phyloP scores from a whole-genome alignment of 1,139 yeast genomes.

The Taiozyma sp. region DNA sequence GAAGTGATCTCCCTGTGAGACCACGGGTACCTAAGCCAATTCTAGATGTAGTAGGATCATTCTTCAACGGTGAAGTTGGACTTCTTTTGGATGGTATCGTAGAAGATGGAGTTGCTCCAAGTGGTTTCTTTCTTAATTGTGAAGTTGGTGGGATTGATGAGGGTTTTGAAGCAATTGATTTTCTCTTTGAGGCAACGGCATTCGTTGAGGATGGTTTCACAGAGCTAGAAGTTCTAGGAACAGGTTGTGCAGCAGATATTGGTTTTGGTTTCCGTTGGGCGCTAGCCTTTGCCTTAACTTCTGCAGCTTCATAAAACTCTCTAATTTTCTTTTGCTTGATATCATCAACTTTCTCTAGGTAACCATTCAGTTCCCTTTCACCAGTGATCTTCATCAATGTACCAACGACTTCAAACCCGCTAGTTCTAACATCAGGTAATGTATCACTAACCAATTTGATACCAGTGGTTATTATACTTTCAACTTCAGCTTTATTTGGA shows the following conservation, averaged over 20 bases:
- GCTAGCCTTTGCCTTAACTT: conserved; percentile 40
- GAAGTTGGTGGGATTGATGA: conserved; percentile 6
- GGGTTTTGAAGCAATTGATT: conserved; percentile 9
- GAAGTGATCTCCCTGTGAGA: conserved; percentile 29
- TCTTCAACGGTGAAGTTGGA: conserved; percentile 63
- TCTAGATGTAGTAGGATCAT: conserved; percentile 23
- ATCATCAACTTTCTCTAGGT: conserved; percentile 69
- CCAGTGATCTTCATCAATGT: conserved; percentile 80
- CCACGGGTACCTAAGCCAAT: conserved; percentile 25
- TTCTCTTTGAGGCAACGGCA: conserved; percentile 4
- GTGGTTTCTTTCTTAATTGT: conserved; percentile 10
- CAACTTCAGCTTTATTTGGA: conserved; percentile 53
- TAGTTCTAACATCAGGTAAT: conserved; percentile 79
- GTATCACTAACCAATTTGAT: conserved; percentile 69
- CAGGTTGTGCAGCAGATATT: neutral
- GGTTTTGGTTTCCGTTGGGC: conserved; percentile 17
- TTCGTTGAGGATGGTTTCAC: conserved; percentile 1
- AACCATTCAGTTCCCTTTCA: conserved; percentile 56
- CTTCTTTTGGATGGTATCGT: conserved; percentile 59
- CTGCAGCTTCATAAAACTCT: conserved; percentile 53
- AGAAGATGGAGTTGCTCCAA: conserved; percentile 19
- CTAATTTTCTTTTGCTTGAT: conserved; percentile 64
- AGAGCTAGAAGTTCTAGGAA: conserved; percentile 2
- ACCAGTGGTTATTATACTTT: conserved; percentile 49
- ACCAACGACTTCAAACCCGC: conserved; percentile 78